These are phyloP conservation scores for Cerrena zonata DNA, from an alignment of 1,284 basidiomycete genomes.

Conservation along the genomic window DNA sequence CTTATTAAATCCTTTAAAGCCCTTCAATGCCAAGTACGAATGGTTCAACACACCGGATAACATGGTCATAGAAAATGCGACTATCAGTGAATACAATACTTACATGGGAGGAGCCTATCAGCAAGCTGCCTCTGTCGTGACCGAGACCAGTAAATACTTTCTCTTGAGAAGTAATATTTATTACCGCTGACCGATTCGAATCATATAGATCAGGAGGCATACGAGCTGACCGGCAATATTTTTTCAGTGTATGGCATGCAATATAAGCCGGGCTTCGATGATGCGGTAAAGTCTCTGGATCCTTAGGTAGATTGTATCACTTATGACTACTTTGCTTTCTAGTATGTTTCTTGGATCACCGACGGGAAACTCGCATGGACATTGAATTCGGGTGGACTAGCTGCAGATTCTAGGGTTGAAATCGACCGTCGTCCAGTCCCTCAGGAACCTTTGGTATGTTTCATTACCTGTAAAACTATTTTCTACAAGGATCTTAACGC, in stretches of 20 bases:
- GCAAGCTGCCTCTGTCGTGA: constrained; percentile 36
- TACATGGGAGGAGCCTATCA: constrained; percentile 51
- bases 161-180: background rate
- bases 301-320: background rate
- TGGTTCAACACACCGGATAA: constrained; percentile 36
- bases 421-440: constrained; percentile 73
- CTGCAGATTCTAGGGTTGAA: constrained; percentile 54
- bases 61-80: constrained; percentile 33
- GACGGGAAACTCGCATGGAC: constrained; percentile 68
- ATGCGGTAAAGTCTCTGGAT: constrained; percentile 27
- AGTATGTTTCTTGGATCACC: constrained; percentile 80
- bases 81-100: constrained; percentile 39
- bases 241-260: constrained; percentile 60
- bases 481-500: constrained; percentile 6
- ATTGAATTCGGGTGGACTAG: constrained; percentile 63
- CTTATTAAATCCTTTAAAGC: constrained; percentile 19
- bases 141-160: constrained; percentile 18
- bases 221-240: constrained; percentile 36
- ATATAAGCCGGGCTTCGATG: constrained; percentile 41
- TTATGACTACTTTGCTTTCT: constrained; percentile 5
- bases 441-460: constrained; percentile 74
- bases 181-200: constrained; percentile 60
- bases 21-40: constrained; percentile 39
- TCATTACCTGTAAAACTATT: constrained; percentile 7
- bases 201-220: constrained; percentile 41